phyloP scores from a whole-genome alignment of 805 yeast genomes.

The Monosporozyma yasuniensis region DNA sequence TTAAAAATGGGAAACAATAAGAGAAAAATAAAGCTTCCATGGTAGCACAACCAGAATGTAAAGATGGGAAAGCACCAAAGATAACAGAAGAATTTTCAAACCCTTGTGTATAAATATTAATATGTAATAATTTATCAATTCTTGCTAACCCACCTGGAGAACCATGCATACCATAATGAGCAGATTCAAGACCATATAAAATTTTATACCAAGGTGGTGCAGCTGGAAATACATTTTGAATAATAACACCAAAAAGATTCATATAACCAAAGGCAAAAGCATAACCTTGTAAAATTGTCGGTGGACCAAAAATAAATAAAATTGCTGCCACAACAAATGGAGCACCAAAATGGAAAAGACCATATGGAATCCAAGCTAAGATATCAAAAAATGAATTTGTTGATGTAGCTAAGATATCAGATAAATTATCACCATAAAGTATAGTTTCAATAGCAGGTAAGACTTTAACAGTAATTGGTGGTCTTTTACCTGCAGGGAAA shows the following conservation, averaged over 20 bases:
- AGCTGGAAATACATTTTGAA: constrained; percentile 78
- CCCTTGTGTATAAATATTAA: constrained; percentile 74
- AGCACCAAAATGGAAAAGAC: constrained; percentile 78
- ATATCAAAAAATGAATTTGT: constrained; percentile 61
- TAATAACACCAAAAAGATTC: constrained; percentile 78
- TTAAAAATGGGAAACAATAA: constrained; percentile 67
- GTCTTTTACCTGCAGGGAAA: constrained; percentile 67
- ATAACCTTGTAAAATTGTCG: constrained; percentile 70
- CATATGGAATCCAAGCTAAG: constrained; percentile 94
- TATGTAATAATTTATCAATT: constrained; percentile 69
- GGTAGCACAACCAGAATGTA: constrained; percentile 90
- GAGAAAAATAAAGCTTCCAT: constrained; percentile 84
- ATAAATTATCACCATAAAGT: constrained; percentile 81
- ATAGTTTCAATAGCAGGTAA: constrained; percentile 89
- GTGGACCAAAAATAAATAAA: constrained; percentile 84
- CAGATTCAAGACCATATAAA: constrained; percentile 77
- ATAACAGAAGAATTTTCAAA: constrained; percentile 84
- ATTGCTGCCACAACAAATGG: constrained; percentile 80
- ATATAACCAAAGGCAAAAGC: constrained; percentile 93
- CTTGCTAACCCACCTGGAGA: constrained; percentile 93
- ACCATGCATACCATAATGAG: constrained; percentile 84
- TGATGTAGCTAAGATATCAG: constrained; percentile 70
- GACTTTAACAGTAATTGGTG: constrained; percentile 81
- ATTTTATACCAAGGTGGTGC: constrained; percentile 98
- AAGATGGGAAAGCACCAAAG: constrained; percentile 83